Evolutionary conservation across 2,329 filamentous ascomycete species (phyloP).

Genomic region (Microdochium paspali): DNA sequence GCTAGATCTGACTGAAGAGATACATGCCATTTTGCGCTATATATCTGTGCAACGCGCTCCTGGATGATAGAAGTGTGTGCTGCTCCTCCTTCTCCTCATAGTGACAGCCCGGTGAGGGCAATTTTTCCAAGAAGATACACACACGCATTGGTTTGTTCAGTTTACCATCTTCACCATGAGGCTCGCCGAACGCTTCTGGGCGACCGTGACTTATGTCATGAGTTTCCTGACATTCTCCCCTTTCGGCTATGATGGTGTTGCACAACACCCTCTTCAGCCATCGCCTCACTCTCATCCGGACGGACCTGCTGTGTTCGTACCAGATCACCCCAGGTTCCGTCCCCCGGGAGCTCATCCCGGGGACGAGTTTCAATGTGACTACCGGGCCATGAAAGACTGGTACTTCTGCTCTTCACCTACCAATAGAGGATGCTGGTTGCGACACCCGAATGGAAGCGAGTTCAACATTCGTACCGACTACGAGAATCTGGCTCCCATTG

Average conservation of each 20-base stretch:
- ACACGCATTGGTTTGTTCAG: background rate
- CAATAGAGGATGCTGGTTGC: conserved; percentile 17
- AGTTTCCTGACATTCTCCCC: background rate
- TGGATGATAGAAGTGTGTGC: too few relatives aligned
- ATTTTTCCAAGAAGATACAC: too few relatives aligned
- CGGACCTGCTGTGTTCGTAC: background rate
- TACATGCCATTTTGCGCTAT: too few relatives aligned
- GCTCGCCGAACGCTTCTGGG: background rate
- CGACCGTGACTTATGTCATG: background rate
- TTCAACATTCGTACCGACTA: conserved; percentile 18
- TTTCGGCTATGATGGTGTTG: background rate
- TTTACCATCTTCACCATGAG: background rate
- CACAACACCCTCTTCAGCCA: background rate
- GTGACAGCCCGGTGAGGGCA: too few relatives aligned
- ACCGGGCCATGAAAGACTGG: conserved; percentile 13
- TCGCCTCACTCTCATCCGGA: background rate
- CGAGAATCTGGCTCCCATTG: conserved; percentile 10
- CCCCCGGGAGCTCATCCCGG: conserved; percentile 3
- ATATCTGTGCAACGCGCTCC: too few relatives aligned
- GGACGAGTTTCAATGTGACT: conserved; percentile 14
- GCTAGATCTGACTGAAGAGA: too few relatives aligned
- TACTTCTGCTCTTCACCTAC: conserved; percentile 12
- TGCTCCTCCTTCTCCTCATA: too few relatives aligned
- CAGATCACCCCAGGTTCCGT: background rate
- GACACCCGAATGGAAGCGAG: conserved; percentile 8